phyloP scores from a whole-genome alignment of 371 early-diverging fungal species.

The Massospora cicadina region DNA sequence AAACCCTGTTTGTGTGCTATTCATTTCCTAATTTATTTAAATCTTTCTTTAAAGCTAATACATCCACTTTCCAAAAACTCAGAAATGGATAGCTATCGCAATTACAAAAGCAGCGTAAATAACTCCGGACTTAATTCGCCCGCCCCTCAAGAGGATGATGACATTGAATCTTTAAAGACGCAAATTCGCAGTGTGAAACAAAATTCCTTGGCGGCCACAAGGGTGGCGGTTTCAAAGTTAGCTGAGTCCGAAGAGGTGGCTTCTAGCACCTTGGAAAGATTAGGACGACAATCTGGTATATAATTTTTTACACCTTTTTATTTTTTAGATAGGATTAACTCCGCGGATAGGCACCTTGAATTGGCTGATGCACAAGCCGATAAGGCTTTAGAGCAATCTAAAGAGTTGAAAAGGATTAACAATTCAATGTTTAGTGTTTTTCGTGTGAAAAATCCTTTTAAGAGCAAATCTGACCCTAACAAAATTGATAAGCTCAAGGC shows the following conservation, averaged over 20 bases:
- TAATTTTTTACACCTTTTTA: not conserved
- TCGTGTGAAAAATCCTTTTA: conserved; percentile 35
- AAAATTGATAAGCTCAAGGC: conserved; percentile 25
- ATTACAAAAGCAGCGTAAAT: conserved; percentile 1
- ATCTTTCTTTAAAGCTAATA: too few species aligned
- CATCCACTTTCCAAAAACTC: too few species aligned
- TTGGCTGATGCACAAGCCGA: conserved; percentile 43
- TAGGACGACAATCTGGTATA: conserved; percentile 37
- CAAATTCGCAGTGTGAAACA: conserved; percentile 46
- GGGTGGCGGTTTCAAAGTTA: conserved; percentile 39
- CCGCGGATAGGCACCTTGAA: conserved; percentile 45
- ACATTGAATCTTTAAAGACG: conserved; percentile 30
- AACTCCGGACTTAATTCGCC: not conserved
- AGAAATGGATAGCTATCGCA: conserved; percentile 9
- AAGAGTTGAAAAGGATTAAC: conserved; percentile 49
- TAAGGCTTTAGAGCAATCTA: conserved; percentile 40
- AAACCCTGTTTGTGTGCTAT: too few species aligned
- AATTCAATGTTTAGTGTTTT: conserved; percentile 44
- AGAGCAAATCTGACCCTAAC: conserved; percentile 20
- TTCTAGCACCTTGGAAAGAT: conserved; percentile 30
- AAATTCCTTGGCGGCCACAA: conserved; percentile 43
- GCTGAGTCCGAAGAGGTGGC: conserved; percentile 38
- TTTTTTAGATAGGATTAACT: conserved; percentile 36
- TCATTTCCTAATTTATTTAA: too few species aligned
- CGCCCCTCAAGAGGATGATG: conserved; percentile 33